Evolutionary conservation across 2,329 filamentous ascomycete species (phyloP), one percentile per base, ranked within the genome.

Genomic region (Parasarocladium wereldwijsianum): DNA sequence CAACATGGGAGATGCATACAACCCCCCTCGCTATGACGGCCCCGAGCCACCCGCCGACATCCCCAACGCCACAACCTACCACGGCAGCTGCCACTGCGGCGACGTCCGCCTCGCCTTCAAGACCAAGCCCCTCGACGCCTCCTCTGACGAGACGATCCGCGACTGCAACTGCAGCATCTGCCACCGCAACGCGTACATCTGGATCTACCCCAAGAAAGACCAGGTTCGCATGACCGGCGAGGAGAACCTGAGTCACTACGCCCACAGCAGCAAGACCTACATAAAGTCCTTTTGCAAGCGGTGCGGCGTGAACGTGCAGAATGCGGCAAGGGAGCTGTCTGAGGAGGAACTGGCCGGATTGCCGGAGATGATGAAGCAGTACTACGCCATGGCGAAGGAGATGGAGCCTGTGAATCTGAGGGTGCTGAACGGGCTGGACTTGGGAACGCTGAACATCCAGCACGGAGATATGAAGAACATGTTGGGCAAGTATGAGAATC

Each of bases 81-180:
- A 57, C 10, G 65, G 64, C 7, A 57, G 59, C 42, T 70, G 65
- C 42, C 64, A 69, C 44, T 70, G 65, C 42, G 64, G 64, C 17
- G 55, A 54, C 13, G 49, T 69, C 15, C 56, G 47, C 11, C 32
- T 64, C 1, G 57, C 60, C 2, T 23, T 66, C 20, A 53, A 49
- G 29, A 49, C 49, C 33, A 54, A 55, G 37, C 53, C 60, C 2
- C 40, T 68, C 8, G 51, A 60, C 40, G 50, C 45, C 41, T 54
- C 42, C 8, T 32, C 43, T 3, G 50, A 49, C 9, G 29, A 9
- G 1, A 36, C 54, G 5, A 15, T 46, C 13, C 4, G 22, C 2
- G 57, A 64, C 29, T 68, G 64, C 47, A 62, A 65, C 43, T 69
- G 65, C 51, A 67, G 63, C 40, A 53, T 56, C 38, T 67, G 63